Evolutionary conservation across 2,329 filamentous ascomycete genomes (phyloP), one percentile per base, ranked within the genome.

Genomic region (Fusarium phyllophilum): DNA sequence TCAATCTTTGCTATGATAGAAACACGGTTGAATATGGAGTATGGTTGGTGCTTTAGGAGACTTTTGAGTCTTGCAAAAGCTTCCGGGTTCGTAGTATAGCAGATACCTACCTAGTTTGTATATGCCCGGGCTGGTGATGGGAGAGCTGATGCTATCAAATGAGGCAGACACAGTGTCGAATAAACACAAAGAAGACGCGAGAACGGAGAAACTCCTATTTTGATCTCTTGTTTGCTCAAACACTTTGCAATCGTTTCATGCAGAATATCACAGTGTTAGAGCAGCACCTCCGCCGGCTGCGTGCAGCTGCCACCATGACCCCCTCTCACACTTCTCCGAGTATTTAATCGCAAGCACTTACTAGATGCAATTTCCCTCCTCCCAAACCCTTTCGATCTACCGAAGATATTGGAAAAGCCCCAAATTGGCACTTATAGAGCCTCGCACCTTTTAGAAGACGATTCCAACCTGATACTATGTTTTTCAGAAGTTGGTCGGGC

Each of bases 401-500:
- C 7, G 18, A 48, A n/a, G 10, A 33, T 33, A 18, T 42, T 26
- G 26, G 7, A 12, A 11, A n/a, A 8, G 6, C 12, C 41, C 12
- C 24, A 34, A 6, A 22, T 38, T 24, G 57, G 22, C 1, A 38
- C 20, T n/a, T 13, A 6, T 36, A 39, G 24, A 56, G 1, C 6
- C 31, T 33, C 14, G 5, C 4, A 4, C 15, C 6, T 14, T n/a
- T 34, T 12, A 39, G 33, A 48, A n/a, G 24, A 20, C 6, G 26
- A 20, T 38, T 33, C 24, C 29, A 24, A 57, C 29, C 58, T 18
- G n/a, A 33, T 64, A 68, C 22, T 63, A 83, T 98, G 95, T 97
- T 96, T 80, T 90, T 92, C 57, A 92, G 93, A 63, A 86, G 87
- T 44, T 89, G 89, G 83, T 86, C 88, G 14, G 88, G 90, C 75